phyloP scores from a whole-genome alignment of 495 filamentous ascomycete species.

The Penicillium longicatenatum region DNA sequence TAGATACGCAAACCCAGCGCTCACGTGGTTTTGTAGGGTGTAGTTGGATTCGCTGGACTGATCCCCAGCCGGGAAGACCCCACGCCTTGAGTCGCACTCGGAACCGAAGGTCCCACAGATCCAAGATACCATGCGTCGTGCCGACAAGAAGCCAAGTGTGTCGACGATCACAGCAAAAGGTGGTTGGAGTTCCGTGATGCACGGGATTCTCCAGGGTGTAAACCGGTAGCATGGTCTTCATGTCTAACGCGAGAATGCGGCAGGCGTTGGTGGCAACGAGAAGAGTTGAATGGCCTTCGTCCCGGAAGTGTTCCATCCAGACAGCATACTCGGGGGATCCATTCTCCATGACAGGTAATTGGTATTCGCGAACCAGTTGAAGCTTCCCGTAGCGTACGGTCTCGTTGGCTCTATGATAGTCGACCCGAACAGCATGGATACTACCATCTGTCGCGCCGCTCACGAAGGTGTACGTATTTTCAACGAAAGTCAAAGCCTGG shows the following conservation, averaged over 20 bases:
- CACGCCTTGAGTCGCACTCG: slow-evolving; percentile 82
- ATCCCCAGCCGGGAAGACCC: slow-evolving; percentile 78
- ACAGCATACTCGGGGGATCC: slow-evolving; percentile 68
- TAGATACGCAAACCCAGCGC: slow-evolving; percentile 81
- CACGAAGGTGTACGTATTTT: slow-evolving; percentile 91
- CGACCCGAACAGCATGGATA: slow-evolving; percentile 85
- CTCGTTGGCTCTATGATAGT: slow-evolving; percentile 62
- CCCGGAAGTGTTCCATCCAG: slow-evolving; percentile 90
- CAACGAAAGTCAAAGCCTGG: slow-evolving; percentile 82
- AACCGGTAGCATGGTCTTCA: slow-evolving; percentile 81
- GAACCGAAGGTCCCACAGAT: slow-evolving; percentile 97
- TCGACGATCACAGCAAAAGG: slow-evolving; percentile 83
- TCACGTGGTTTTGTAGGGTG: slow-evolving; percentile 77
- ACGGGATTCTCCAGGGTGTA: slow-evolving; percentile 87
- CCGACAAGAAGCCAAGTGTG: slow-evolving; percentile 89
- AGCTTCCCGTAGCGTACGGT: slow-evolving; percentile 76
- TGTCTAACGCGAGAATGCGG: slow-evolving; percentile 79
- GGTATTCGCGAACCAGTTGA: slow-evolving; percentile 74
- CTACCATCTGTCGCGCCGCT: slow-evolving; percentile 89
- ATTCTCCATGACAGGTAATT: slow-evolving; percentile 56
- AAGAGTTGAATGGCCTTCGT: slow-evolving; percentile 76
- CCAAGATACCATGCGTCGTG: slow-evolving; percentile 89
- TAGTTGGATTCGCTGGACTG: slow-evolving; percentile 77
- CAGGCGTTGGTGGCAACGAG: slow-evolving; percentile 85
- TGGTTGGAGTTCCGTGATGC: slow-evolving; percentile 90